Evolutionary conservation across 176 grass and related monocot species (phyloP), one percentile per base, ranked within the genome.

Genomic region (Avena atlantica): DNA sequence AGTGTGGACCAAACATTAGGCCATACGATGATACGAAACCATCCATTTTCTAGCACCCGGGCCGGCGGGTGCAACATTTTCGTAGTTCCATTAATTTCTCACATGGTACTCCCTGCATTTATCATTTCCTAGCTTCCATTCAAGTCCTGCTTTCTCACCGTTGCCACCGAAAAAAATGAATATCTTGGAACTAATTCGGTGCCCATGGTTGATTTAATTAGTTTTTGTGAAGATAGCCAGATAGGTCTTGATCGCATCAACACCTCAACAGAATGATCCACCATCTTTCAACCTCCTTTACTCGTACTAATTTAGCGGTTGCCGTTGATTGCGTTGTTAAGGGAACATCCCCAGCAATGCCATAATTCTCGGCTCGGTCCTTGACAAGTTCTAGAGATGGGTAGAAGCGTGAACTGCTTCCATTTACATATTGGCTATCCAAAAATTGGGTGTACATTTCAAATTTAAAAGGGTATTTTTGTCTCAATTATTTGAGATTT

Each of bases 1-100:
- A 21, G 67, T 65, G 76, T 59, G 81, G 89, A 81, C 85, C 89
- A 27, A 84, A 91, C 68, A 53, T 91, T 91, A 81, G 89, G 89
- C 89, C 89, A 42, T 16, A 60, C 67, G 85, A 50, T 84, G n/a
- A n/a, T n/a, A n/a, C n/a, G n/a, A n/a, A n/a, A n/a, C n/a, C n/a
- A n/a, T n/a, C n/a, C 24, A 76, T 42, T 6, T 49, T 40, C n/a
- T 50, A 68, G 36, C 12, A 20, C 16, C 17, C n/a, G n/a, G 19
- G 5, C 62, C 10, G 24, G 24, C 23, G 12, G 12, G 64, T 31
- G 49, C 20, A 37, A n/a, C 12, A 42, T 21, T 77, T 77, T 10
- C 27, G 29, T 24, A 51, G 73, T 2, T 53, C 4, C 49, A 4
- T 81, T 55, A 17, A 76, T 53, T 9, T 34, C 12, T 11, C 15